Conservation (phyloP, 192 early-diverging fungal species). For the Umbelopsis vinacea region DNA sequence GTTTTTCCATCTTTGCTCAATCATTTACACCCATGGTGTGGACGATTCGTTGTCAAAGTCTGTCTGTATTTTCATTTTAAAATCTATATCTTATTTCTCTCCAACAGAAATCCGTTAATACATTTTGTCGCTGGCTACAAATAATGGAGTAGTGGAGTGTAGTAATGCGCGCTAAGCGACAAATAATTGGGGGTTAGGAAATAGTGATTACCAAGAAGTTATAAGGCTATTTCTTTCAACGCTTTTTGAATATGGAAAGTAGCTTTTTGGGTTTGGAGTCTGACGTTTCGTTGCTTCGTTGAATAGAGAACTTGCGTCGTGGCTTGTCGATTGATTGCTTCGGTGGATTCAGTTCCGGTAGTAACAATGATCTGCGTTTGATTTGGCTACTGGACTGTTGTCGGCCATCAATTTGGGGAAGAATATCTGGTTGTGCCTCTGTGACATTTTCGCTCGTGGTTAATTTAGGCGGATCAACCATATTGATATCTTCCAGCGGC, state of each 20-base stretch:
- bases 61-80: constrained; percentile 9
- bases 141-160: neutral
- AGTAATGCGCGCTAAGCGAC: too few relatives aligned
- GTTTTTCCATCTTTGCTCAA: neutral
- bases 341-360: neutral
- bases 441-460: neutral
- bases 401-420: constrained; percentile 1
- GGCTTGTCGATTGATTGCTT: neutral
- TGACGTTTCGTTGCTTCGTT: neutral
- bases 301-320: constrained; percentile 7
- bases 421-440: neutral
- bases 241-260: constrained; percentile 12
- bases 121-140: constrained; percentile 7
- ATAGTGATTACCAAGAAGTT: neutral
- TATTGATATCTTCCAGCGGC: neutral
- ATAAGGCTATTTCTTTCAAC: neutral
- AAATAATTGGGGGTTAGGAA: neutral
- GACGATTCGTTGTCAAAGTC: neutral
- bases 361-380: neutral
- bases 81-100: constrained; percentile 9
- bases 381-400: neutral
- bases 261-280: neutral
- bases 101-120: constrained; percentile 11
- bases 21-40: neutral
- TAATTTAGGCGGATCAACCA: neutral